Evolutionary conservation across 192 early-diverging fungal genomes (phyloP), one percentile per base, ranked within the genome.

Genomic region (Kappamyces sp.): DNA sequence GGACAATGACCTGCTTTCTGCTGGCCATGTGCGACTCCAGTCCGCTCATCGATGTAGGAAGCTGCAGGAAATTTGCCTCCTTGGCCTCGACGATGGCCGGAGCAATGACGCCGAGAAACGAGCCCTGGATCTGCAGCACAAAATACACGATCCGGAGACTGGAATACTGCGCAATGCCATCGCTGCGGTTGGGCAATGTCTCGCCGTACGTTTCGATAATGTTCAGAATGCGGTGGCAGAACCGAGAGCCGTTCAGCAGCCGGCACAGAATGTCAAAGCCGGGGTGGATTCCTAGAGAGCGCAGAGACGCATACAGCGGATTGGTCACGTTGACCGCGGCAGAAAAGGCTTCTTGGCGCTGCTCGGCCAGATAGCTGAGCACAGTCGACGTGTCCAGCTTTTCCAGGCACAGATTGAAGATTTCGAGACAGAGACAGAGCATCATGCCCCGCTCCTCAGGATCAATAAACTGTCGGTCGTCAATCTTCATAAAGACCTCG

Each of bases 241-340:
- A 77, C 46, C 78, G 73, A n/a, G 86, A 84, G 5, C 86, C 85
- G 1, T 80, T 84, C n/a, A 98, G 66, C 2, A 97, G 62, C 9
- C 87, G 75, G 34, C 84, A 78, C 43, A 87, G 63, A 33, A 98
- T 71, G 51, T 90, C 87, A 61, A 88, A 98, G 3, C 90, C 94
- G 0, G 95, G 93, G 40, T 96, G 91, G 12, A 80, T 71, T 64
- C 70, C 41, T 46, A 59, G n/a, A 48, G 53, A 10, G 57, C 42
- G n/a, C 66, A 52, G 9, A 5, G 41, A 3, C 15, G 47, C 47
- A 62, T 49, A 39, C 60, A 40, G 6, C 15, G 12, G 39, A 49
- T 42, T 39, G 49, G 44, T 13, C 5, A 7, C 12, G 35, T 54
- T 54, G 5, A 7, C 8, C 47, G 12, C 15, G 8, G 6, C n/a